Evolutionary conservation across 371 early-diverging fungal species (phyloP).

Genomic region (Mucor racemosus): DNA sequence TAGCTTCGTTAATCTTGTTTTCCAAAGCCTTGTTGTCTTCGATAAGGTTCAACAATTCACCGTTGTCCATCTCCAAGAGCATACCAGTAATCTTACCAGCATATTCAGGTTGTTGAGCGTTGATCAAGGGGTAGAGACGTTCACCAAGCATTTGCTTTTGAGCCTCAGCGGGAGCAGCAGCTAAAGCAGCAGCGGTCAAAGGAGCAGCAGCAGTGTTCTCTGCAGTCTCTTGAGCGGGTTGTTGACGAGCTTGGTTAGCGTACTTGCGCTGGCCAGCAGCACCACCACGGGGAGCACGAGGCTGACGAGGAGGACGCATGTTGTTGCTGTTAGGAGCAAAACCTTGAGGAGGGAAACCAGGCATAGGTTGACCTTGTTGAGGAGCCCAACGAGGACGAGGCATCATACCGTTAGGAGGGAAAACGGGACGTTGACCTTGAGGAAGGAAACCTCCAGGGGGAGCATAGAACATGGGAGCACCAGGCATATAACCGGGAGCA

Average conservation of each 20-base stretch:
- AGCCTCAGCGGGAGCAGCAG: constrained; percentile 79
- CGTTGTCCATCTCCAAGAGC: constrained; percentile 98
- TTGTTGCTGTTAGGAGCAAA: constrained; percentile 45
- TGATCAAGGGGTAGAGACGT: constrained; percentile 86
- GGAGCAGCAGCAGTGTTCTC: constrained; percentile 49
- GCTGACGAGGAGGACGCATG: constrained; percentile 54
- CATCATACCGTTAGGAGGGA: constrained; percentile 75
- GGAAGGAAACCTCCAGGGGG: constrained; percentile 61
- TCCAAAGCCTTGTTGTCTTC: constrained; percentile 78
- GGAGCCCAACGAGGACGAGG: constrained; percentile 80
- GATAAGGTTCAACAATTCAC: constrained; percentile 88
- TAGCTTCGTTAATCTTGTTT: constrained; percentile 85
- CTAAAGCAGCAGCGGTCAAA: constrained; percentile 83
- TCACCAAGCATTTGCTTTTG: constrained; percentile 98
- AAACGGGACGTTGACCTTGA: constrained; percentile 73
- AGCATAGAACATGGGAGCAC: constrained; percentile 60
- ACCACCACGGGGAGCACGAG: constrained; percentile 65
- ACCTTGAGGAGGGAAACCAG: constrained; percentile 59
- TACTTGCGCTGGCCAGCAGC: constrained; percentile 62
- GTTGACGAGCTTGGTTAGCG: constrained; percentile 45
- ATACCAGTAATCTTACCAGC: constrained; percentile 99
- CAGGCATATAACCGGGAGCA: constrained; percentile 54
- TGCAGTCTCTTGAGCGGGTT: constrained; percentile 40
- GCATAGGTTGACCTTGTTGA: constrained; percentile 64
- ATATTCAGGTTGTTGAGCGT: constrained; percentile 66